Evolutionary conservation across 2,329 filamentous ascomycete genomes (phyloP).

Genomic region (Xylaria sp.): DNA sequence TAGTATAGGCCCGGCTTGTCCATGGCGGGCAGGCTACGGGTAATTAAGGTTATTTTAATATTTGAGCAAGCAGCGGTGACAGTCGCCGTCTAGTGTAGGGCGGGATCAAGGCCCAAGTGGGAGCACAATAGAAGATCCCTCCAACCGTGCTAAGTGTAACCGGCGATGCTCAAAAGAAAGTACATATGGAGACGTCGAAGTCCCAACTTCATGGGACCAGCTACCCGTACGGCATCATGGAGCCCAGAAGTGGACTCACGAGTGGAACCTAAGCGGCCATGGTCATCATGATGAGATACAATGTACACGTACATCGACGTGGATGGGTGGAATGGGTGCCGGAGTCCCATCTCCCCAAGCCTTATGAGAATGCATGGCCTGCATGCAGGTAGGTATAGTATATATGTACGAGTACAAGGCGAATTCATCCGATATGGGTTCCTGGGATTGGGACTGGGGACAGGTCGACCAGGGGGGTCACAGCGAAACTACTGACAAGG

Average conservation of each 20-base stretch:
- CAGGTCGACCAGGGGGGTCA: constrained; percentile 24
- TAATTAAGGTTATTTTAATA: constrained; percentile 52
- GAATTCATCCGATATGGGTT: constrained; percentile 39
- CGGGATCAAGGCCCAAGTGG: constrained; percentile 46
- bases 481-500: constrained; percentile 33
- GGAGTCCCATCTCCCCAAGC: constrained; percentile 42
- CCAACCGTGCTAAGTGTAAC: constrained; percentile 49
- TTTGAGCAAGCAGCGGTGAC: constrained; percentile 50
- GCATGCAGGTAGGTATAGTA: constrained; percentile 33
- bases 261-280: constrained; percentile 44
- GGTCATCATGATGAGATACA: constrained; percentile 32
- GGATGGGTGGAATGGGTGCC: constrained; percentile 44
- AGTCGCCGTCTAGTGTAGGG: constrained; percentile 43
- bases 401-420: constrained; percentile 35
- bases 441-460: constrained; percentile 38
- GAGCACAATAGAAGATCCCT: constrained; percentile 49
- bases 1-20: constrained; percentile 34
- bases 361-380: constrained; percentile 43
- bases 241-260: constrained; percentile 45
- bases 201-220: constrained; percentile 48
- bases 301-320: constrained; percentile 43
- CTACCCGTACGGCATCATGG: constrained; percentile 42
- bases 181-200: constrained; percentile 45
- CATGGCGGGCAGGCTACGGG: constrained; percentile 47
- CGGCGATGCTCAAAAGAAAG: constrained; percentile 49